Evolutionary conservation across 2,329 filamentous ascomycete species (phyloP).

Genomic region (Ophiosphaerella narmari): DNA sequence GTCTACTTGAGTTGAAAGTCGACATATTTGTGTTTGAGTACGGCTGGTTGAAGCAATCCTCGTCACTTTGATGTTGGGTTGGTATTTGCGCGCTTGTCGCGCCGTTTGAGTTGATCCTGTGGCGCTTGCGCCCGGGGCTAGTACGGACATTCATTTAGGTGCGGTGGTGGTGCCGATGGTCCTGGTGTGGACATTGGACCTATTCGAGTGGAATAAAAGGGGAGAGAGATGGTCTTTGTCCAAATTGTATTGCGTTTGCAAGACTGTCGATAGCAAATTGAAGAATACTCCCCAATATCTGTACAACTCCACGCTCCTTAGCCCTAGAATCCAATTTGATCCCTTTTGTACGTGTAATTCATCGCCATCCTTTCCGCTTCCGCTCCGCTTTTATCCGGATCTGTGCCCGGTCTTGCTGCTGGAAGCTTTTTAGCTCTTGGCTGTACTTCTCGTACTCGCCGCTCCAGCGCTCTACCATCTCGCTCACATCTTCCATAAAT

Average conservation of each 20-base stretch:
- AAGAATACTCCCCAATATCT: constrained; percentile 22
- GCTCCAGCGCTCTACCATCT: constrained; percentile 43
- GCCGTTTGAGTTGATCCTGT: constrained; percentile 40
- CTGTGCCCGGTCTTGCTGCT: constrained; percentile 31
- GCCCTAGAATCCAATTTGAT: not conserved
- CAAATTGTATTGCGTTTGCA: constrained; percentile 20
- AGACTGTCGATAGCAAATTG: constrained; percentile 33
- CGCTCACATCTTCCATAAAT: constrained; percentile 62
- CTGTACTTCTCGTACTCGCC: constrained; percentile 46
- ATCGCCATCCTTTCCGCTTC: constrained; percentile 20
- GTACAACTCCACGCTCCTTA: constrained; percentile 2
- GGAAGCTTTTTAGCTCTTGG: constrained; percentile 31
- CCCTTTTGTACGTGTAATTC: not conserved
- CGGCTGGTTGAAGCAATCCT: constrained; percentile 43
- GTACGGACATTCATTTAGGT: constrained; percentile 15
- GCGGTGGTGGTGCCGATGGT: constrained; percentile 17
- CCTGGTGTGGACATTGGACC: constrained; percentile 5
- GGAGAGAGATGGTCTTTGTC: constrained; percentile 21
- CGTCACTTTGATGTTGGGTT: constrained; percentile 48
- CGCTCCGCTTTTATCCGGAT: constrained; percentile 27
- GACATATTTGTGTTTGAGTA: constrained; percentile 44
- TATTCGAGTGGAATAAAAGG: constrained; percentile 22
- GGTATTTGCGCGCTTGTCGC: constrained; percentile 40
- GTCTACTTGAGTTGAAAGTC: constrained; percentile 38
- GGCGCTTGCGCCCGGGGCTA: constrained; percentile 37